Conservation (phyloP, 805 yeast genomes). For the Saccharomyces kudriavzevii region DNA sequence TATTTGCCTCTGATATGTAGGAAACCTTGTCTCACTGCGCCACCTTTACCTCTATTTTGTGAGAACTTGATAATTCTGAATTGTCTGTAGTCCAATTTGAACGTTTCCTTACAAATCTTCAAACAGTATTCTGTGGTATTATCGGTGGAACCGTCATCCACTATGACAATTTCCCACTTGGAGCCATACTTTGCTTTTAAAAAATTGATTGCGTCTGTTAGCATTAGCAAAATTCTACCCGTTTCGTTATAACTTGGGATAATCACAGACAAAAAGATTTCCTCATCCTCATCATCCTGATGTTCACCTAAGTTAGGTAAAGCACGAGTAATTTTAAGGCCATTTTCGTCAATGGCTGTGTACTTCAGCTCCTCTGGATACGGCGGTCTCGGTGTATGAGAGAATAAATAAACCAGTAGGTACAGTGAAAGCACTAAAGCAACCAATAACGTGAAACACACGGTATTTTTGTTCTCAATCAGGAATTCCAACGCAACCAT, state of each 20-base stretch:
- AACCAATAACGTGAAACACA: not conserved
- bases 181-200: conserved; percentile 34
- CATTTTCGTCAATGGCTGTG: conserved; percentile 38
- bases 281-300: conserved; percentile 20
- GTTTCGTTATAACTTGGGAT: conserved; percentile 94
- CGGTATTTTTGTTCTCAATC: not conserved
- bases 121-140: conserved; percentile 69
- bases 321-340: conserved; percentile 24
- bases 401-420: conserved; percentile 37
- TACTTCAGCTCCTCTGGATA: conserved; percentile 46
- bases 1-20: conserved; percentile 63
- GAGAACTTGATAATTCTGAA: conserved; percentile 64
- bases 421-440: conserved; percentile 29
- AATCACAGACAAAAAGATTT: conserved; percentile 60
- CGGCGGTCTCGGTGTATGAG: conserved; percentile 58
- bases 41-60: conserved; percentile 87
- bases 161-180: conserved; percentile 61
- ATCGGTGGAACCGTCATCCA: conserved; percentile 89
- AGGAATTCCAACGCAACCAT: not conserved
- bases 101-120: conserved; percentile 40
- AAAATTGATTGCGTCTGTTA: conserved; percentile 57
- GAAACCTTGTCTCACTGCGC: conserved; percentile 93
- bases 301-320: conserved; percentile 16
- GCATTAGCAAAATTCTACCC: conserved; percentile 58
- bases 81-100: conserved; percentile 45